Evolutionary conservation across 352 stramenopile genomes (phyloP), one percentile per base, ranked within the genome.

Genomic region (Phytophthora quininea): DNA sequence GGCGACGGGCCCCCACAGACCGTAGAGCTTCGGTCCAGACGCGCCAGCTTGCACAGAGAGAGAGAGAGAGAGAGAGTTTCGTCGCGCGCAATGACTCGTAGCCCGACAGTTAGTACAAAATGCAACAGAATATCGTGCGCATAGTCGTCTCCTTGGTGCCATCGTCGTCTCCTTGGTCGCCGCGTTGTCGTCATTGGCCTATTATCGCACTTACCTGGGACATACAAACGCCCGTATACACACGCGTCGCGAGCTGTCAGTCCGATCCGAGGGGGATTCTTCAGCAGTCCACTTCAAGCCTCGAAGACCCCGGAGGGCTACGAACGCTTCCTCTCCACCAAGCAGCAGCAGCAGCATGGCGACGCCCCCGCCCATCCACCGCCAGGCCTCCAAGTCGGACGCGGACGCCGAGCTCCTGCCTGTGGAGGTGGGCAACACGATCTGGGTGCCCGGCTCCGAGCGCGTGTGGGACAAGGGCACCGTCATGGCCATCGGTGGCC

Each of bases 401-500:
- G 74, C 80, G 15, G 78, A 87, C 50, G 53, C 65, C n/a, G 88
- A 93, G 53, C 58, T 93, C 55, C 72, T 94, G 45, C 88, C 88
- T 15, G 86, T 96, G 54, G 79, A 89, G 47, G 71, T 95, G 27
- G 84, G 85, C 27, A 69, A 91, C 58, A 74, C 58, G 15, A 82
- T 95, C 45, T 96, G 89, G 89, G 73, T 96, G 38, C 89, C 87
- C 14, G 84, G 84, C 50, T 66, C 64, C 12, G 84, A 95, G 8
- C 73, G 74, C 33, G 86, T 95, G 42, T 95, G 89, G 89, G 87
- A 95, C 69, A 79, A 81, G 45, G 89, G 72, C 30, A 77, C 82
- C 4, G 83, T 95, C 72, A 94, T 94, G 87, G 89, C 87, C 53
- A 93, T 95, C 56, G 87, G 86, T 54, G 88, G 75, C 4, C 87